Evolutionary conservation across 2,329 filamentous ascomycete genomes (phyloP).

Genomic region (Pseudonectria foliicola): DNA sequence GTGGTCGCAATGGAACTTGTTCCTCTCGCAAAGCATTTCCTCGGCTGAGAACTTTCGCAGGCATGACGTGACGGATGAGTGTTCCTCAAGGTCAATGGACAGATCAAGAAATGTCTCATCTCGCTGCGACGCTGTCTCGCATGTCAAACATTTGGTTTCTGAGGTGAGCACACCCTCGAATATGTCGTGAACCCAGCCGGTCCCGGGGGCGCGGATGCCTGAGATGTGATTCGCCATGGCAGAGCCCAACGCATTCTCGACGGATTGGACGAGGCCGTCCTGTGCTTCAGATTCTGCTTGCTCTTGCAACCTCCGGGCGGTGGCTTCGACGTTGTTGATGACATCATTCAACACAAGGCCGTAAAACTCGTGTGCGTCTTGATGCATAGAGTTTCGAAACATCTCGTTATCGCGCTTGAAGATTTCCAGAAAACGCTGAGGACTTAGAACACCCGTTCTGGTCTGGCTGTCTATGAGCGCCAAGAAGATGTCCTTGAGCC

Average conservation of each 20-base stretch:
- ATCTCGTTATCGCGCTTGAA: constrained; percentile 93
- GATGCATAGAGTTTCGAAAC: constrained; percentile 95
- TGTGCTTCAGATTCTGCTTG: constrained; percentile 35
- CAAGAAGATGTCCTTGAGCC: constrained; percentile 92
- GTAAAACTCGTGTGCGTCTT: constrained; percentile 96
- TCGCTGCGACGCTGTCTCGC: constrained; percentile 88
- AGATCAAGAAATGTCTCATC: constrained; percentile 95
- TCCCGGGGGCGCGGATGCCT: constrained; percentile 52
- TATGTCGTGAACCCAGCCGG: constrained; percentile 92
- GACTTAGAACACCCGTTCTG: constrained; percentile 83
- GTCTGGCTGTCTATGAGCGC: constrained; percentile 75
- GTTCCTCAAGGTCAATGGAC: constrained; percentile 90
- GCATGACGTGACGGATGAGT: constrained; percentile 93
- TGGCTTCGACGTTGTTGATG: constrained; percentile 87
- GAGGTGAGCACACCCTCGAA: constrained; percentile 94
- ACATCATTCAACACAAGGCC: constrained; percentile 94
- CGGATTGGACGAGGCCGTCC: constrained; percentile 43
- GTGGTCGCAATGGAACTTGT: constrained; percentile 98
- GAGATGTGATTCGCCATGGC: constrained; percentile 28
- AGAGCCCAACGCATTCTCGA: constrained; percentile 33
- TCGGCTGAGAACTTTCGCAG: constrained; percentile 93
- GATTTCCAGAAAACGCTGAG: constrained; percentile 87
- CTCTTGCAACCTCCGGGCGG: constrained; percentile 59
- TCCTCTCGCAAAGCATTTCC: constrained; percentile 96
- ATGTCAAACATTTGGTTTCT: constrained; percentile 92